These are phyloP conservation scores for Gaeumannomyces sp. DNA, from an alignment of 2,329 filamentous ascomycete species.

Conservation along the genomic window DNA sequence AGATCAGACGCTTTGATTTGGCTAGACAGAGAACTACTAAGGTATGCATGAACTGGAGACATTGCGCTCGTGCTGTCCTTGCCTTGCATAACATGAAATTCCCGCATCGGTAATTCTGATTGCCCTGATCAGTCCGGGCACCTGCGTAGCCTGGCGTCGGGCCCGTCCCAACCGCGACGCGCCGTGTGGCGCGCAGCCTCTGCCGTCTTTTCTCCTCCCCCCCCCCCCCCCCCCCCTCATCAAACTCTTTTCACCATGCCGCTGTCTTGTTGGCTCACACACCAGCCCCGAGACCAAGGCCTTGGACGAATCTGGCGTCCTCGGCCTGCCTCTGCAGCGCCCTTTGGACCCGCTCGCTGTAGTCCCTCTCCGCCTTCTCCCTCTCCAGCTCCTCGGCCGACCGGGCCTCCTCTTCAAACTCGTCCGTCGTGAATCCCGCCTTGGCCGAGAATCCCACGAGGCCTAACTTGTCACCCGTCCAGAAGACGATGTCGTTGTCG, in stretches of 20 bases:
- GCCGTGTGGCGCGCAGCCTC: background rate
- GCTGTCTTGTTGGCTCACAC: constrained; percentile 2
- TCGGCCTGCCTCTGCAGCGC: constrained; percentile 73
- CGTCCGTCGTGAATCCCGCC: constrained; percentile 41
- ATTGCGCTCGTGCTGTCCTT: background rate
- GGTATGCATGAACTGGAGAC: background rate
- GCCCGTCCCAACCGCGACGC: background rate
- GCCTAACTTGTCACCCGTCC: constrained; percentile 82
- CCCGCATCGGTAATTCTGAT: background rate
- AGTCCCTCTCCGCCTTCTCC: constrained; percentile 52
- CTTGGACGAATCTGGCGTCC: constrained; percentile 68
- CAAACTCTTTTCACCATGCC: background rate
- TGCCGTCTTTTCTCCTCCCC: too few species aligned
- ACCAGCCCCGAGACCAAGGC: constrained; percentile 45
- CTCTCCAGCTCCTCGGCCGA: constrained; percentile 41
- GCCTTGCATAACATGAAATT: background rate
- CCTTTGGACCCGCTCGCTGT: constrained; percentile 65
- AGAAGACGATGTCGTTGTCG: constrained; percentile 69
- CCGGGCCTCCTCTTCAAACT: constrained; percentile 42
- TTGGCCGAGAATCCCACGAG: constrained; percentile 57
- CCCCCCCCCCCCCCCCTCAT: too few species aligned
- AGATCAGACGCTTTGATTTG: background rate
- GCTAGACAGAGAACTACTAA: background rate
- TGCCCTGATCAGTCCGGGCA: background rate
- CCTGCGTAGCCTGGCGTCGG: background rate